phyloP scores from a whole-genome alignment of 2,329 filamentous ascomycete species.

The Fusarium gaditjirri region DNA sequence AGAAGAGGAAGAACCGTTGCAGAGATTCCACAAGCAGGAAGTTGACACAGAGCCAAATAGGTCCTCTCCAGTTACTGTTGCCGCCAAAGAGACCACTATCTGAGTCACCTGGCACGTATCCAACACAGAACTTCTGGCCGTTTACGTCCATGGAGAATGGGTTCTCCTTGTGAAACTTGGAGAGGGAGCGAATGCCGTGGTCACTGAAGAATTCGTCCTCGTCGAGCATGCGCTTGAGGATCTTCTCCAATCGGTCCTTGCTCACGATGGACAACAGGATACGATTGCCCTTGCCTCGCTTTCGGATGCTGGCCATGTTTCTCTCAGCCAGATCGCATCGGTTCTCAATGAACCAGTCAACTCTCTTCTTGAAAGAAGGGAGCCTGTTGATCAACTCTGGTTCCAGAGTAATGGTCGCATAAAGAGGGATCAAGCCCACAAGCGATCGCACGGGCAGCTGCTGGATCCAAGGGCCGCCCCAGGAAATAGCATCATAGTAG shows the following conservation, averaged over 20 bases:
- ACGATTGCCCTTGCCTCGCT: conserved; percentile 88
- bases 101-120: conserved; percentile 94
- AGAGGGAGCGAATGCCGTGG: conserved; percentile 90
- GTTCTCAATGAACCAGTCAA: conserved; percentile 95
- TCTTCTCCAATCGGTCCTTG: conserved; percentile 90
- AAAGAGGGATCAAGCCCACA: conserved; percentile 92
- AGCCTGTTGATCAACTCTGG: conserved; percentile 93
- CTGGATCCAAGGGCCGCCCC: conserved; percentile 92
- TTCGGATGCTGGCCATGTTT: conserved; percentile 93
- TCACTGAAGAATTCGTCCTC: conserved; percentile 93
- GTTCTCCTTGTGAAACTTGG: conserved; percentile 88
- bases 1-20: conserved; percentile 97
- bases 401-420: conserved; percentile 90
- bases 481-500: conserved; percentile 98
- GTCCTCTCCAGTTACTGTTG: conserved; percentile 97
- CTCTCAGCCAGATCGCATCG: conserved; percentile 86
- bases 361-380: conserved; percentile 89
- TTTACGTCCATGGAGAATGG: conserved; percentile 97
- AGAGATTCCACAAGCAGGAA: conserved; percentile 93
- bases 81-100: conserved; percentile 95
- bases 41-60: conserved; percentile 96
- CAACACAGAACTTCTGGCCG: conserved; percentile 86
- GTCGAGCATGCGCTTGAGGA: conserved; percentile 90
- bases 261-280: conserved; percentile 90
- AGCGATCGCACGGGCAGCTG: conserved; percentile 92